Evolutionary conservation across 345 rosid species (phyloP).

Genomic region (Acer saccharum): DNA sequence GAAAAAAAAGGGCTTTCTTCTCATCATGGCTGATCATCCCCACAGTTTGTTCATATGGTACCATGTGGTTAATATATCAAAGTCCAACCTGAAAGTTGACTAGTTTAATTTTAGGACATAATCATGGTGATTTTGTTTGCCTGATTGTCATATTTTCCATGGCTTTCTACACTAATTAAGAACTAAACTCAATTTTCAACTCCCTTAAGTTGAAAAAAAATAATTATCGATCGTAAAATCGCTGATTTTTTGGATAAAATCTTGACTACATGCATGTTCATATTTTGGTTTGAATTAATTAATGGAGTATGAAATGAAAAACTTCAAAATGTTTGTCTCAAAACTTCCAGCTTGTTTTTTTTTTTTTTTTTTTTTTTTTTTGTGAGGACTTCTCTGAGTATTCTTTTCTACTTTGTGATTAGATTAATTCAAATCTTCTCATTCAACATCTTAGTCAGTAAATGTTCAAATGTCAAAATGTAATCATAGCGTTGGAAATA

Average conservation of each 20-base stretch:
- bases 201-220: not conserved
- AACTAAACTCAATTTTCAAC: not conserved
- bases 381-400: no score
- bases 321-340: not conserved
- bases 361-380: not conserved
- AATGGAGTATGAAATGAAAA: not conserved
- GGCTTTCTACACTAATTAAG: not conserved
- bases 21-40: constrained; percentile 20
- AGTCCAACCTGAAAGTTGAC: constrained; percentile 22
- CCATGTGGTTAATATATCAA: constrained; percentile 25
- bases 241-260: not conserved
- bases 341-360: not conserved
- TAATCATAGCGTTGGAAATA: not conserved
- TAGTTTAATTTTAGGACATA: not conserved
- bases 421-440: not conserved
- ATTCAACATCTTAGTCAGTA: no score
- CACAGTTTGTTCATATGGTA: constrained; percentile 2
- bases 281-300: not conserved
- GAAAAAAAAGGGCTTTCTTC: not conserved
- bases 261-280: not conserved
- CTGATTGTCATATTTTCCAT: not conserved
- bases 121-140: constrained; percentile 18
- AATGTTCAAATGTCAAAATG: constrained; percentile 9
- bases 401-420: not conserved
- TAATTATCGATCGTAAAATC: not conserved